A percentile compares a stretch with the other conserved stretches of the same genome.
Conservation (phyloP, 2,329 filamentous ascomycete species). For the Gnomoniopsis smithogilvyi region DNA sequence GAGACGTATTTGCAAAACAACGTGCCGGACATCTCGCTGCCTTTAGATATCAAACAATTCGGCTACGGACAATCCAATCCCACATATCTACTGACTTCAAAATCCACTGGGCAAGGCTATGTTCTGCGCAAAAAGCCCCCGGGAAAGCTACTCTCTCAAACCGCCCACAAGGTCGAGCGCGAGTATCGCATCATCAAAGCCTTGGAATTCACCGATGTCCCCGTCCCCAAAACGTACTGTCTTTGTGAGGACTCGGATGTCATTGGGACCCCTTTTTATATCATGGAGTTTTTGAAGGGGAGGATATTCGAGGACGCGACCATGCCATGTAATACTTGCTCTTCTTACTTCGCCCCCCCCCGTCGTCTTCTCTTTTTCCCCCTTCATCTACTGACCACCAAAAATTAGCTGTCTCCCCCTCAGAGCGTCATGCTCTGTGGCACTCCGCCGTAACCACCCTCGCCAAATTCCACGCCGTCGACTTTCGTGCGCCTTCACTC, state of each 20-base stretch:
- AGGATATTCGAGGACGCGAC: constrained; percentile 78
- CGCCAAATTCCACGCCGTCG: constrained; percentile 78
- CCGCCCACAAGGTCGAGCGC: constrained; percentile 93
- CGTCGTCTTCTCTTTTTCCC: background rate
- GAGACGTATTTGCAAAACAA: constrained; percentile 73
- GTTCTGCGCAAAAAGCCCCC: constrained; percentile 98
- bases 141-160: constrained; percentile 87
- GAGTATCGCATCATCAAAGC: constrained; percentile 91
- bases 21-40: constrained; percentile 80
- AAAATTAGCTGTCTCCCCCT: constrained; percentile 58
- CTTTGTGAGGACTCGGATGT: constrained; percentile 80
- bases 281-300: constrained; percentile 94
- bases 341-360: too few species aligned
- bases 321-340: constrained; percentile 11
- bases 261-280: constrained; percentile 90
- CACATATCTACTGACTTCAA: constrained; percentile 82
- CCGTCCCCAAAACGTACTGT: constrained; percentile 78
- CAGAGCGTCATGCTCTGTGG: constrained; percentile 79
- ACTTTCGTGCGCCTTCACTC: constrained; percentile 52
- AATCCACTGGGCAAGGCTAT: constrained; percentile 63
- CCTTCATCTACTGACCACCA: background rate
- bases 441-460: constrained; percentile 77
- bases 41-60: constrained; percentile 90
- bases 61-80: constrained; percentile 97
- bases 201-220: constrained; percentile 73